Conservation (phyloP, 768 basidiomycete species). For the Serpula lacrymans region DNA sequence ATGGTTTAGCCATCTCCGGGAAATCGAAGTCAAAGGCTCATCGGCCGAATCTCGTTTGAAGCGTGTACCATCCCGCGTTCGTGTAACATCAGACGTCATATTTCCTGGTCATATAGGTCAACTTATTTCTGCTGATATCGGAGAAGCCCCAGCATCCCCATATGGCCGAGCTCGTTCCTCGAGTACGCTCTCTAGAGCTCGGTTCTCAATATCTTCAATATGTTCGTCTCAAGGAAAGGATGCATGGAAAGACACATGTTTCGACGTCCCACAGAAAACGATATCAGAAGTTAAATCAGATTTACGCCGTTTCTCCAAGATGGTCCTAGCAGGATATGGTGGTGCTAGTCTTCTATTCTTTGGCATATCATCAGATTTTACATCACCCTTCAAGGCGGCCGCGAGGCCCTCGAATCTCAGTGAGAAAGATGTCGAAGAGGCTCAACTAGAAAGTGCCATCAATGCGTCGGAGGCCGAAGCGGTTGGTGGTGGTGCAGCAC, state of each 20-base stretch:
- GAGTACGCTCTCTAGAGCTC: conserved; percentile 17
- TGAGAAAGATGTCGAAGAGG: conserved; percentile 57
- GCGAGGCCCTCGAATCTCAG: conserved; percentile 26
- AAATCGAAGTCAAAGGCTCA: conserved; percentile 60
- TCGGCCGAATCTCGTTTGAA: conserved; percentile 27
- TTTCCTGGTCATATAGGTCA: conserved; percentile 67
- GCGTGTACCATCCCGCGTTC: conserved; percentile 50
- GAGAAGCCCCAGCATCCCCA: conserved; percentile 42
- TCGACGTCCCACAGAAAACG: conserved; percentile 24
- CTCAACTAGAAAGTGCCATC: conserved; percentile 60
- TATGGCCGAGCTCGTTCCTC: conserved; percentile 30
- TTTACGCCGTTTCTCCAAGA: conserved; percentile 75
- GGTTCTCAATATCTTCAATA: conserved; percentile 24
- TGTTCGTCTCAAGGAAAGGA: conserved; percentile 23
- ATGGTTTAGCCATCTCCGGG: conserved; percentile 64
- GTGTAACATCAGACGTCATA: conserved; percentile 70
- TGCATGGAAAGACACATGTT: neutral
- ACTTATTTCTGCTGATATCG: conserved; percentile 78
- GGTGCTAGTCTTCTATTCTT: conserved; percentile 81
- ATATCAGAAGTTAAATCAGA: conserved; percentile 60
- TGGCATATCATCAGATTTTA: conserved; percentile 47
- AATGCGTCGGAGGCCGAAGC: conserved; percentile 71
- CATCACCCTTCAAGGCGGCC: conserved; percentile 21
- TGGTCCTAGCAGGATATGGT: conserved; percentile 82
- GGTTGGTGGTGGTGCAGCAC: conserved; percentile 37